Evolutionary conservation across 495 filamentous ascomycete species (phyloP).

Genomic region (Platismatia glauca): DNA sequence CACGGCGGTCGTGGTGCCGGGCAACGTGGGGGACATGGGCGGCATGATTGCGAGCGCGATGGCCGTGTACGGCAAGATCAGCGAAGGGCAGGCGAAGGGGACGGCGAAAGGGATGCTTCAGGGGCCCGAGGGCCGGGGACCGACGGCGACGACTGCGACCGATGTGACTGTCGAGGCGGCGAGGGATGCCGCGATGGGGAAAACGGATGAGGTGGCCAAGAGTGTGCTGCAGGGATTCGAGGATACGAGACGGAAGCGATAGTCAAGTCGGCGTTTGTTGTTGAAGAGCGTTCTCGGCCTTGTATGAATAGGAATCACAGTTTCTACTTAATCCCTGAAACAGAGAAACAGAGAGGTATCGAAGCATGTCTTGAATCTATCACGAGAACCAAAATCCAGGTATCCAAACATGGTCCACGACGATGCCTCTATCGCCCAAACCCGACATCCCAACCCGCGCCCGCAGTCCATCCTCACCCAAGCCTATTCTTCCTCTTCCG

Average conservation of each 20-base stretch:
- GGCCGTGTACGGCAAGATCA: constrained; percentile 92
- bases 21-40: constrained; percentile 93
- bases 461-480: neutral
- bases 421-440: neutral
- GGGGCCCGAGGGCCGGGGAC: constrained; percentile 17
- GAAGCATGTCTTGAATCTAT: neutral
- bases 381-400: neutral
- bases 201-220: constrained; percentile 37
- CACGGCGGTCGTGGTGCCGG: constrained; percentile 88
- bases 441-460: no score
- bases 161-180: constrained; percentile 4
- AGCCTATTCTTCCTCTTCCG: neutral
- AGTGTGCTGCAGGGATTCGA: constrained; percentile 48
- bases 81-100: constrained; percentile 64
- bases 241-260: constrained; percentile 37
- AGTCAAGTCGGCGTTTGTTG: neutral
- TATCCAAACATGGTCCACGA: neutral
- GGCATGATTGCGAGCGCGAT: constrained; percentile 96
- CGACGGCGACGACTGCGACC: constrained; percentile 20
- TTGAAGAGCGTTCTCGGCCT: neutral
- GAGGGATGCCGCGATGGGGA: constrained; percentile 17
- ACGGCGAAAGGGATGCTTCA: constrained; percentile 42
- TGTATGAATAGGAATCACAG: constrained; percentile 4
- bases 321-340: constrained; percentile 8
- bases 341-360: neutral